Percentiles rank a stretch among this genome's conserved stretches.
phyloP scores from a whole-genome alignment of 805 yeast genomes.

The Kodamaea sagamina region DNA sequence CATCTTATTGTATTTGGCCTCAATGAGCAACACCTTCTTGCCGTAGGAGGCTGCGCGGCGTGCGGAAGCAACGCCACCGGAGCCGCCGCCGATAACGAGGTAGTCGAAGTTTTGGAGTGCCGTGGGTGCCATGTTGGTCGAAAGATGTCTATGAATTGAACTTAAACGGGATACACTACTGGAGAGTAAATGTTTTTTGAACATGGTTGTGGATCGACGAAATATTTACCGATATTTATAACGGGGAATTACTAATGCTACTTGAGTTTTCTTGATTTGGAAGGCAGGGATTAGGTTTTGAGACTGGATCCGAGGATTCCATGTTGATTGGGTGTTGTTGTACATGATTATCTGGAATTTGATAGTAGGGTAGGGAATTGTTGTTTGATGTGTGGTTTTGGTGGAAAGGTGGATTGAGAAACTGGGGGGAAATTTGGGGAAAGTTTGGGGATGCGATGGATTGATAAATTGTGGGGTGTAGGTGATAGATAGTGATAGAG shows the following conservation, averaged over 20 bases:
- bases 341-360: too few species aligned
- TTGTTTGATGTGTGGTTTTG: too few species aligned
- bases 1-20: constrained; percentile 63
- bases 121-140: constrained; percentile 14
- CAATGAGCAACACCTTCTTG: constrained; percentile 81
- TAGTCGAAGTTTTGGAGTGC: constrained; percentile 69
- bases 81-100: constrained; percentile 97
- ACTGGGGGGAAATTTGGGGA: too few species aligned
- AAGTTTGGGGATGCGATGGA: too few species aligned
- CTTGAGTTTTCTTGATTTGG: neutral
- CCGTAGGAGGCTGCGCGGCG: constrained; percentile 95
- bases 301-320: too few species aligned
- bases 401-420: too few species aligned
- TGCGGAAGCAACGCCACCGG: constrained; percentile 99
- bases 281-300: too few species aligned
- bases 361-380: too few species aligned
- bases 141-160: constrained; percentile 25
- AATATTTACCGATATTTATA: neutral
- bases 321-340: too few species aligned
- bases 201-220: constrained; percentile 3
- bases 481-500: too few species aligned
- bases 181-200: constrained; percentile 9
- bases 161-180: constrained; percentile 21
- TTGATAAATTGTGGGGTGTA: too few species aligned
- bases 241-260: constrained; percentile 3